Conservation (phyloP, 1,139 yeast species). For the Blastobotrys capitulatus region DNA sequence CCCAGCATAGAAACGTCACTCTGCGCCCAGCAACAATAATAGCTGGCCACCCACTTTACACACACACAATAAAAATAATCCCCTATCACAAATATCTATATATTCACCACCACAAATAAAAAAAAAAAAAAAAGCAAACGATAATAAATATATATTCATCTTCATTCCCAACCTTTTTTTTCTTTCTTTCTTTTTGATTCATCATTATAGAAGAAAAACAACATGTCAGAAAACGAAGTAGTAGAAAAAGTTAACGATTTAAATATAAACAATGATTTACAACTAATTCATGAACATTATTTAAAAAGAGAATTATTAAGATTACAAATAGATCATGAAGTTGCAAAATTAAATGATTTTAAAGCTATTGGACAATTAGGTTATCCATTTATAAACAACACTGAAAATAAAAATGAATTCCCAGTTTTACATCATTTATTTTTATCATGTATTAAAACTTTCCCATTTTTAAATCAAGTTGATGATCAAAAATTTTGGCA, state of each 20-base stretch:
- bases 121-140: too few relatives aligned
- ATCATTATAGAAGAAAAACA: too few relatives aligned
- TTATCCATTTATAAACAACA: constrained; percentile 52
- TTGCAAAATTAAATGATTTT: constrained; percentile 51
- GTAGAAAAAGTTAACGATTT: not conserved
- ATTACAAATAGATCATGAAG: constrained; percentile 56
- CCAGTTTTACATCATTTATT: constrained; percentile 70
- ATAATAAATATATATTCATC: too few relatives aligned
- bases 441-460: constrained; percentile 52
- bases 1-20: too few relatives aligned
- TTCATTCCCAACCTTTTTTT: too few relatives aligned
- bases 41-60: too few relatives aligned
- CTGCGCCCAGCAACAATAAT: too few relatives aligned
- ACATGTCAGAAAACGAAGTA: too few relatives aligned
- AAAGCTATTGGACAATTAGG: constrained; percentile 65
- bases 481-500: constrained; percentile 67
- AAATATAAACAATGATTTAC: constrained; percentile 21
- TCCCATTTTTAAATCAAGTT: constrained; percentile 64
- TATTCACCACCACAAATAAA: too few relatives aligned
- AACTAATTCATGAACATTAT: constrained; percentile 73
- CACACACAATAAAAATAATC: too few relatives aligned
- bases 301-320: constrained; percentile 73
- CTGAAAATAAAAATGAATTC: constrained; percentile 34
- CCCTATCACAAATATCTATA: too few relatives aligned
- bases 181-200: too few relatives aligned